phyloP scores from a whole-genome alignment of 768 basidiomycete species.

The Boletus patriciae region DNA sequence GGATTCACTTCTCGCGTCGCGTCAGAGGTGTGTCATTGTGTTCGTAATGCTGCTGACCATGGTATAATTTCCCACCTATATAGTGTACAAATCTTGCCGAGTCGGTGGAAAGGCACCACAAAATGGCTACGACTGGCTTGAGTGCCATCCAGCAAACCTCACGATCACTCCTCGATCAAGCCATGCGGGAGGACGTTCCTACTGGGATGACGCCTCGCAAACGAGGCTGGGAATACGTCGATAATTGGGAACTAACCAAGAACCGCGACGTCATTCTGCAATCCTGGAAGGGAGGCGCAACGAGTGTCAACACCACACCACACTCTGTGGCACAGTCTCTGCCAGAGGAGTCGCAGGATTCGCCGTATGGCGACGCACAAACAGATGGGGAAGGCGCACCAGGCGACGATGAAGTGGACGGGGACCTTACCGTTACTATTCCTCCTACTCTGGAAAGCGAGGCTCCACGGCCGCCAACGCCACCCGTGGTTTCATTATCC shows the following conservation, averaged over 20 bases:
- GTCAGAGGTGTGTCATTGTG: constrained; percentile 48
- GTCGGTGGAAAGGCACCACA: constrained; percentile 45
- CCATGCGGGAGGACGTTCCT: constrained; percentile 58
- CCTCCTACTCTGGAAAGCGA: constrained; percentile 6
- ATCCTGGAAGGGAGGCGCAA: constrained; percentile 44
- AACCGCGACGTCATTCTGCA: constrained; percentile 60
- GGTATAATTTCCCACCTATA: not conserved
- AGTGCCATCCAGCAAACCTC: constrained; percentile 50
- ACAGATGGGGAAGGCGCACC: constrained; percentile 28
- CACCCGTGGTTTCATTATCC: constrained; percentile 34
- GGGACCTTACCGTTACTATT: constrained; percentile 22
- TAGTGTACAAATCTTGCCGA: constrained; percentile 46
- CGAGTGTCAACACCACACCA: constrained; percentile 37
- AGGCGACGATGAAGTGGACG: constrained; percentile 11
- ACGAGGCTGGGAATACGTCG: constrained; percentile 66
- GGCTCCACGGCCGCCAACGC: constrained; percentile 19
- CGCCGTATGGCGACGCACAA: constrained; percentile 13
- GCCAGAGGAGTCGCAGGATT: constrained; percentile 29
- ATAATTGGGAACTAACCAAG: constrained; percentile 71
- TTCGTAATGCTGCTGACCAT: not conserved
- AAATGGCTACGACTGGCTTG: constrained; percentile 44
- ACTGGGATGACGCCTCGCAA: constrained; percentile 79
- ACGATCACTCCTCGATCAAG: constrained; percentile 53
- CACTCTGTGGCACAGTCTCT: constrained; percentile 39
- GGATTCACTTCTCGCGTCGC: constrained; percentile 41